Conservation (phyloP, 2,329 filamentous ascomycete genomes). For the Neopestalotiopsis rosae region DNA sequence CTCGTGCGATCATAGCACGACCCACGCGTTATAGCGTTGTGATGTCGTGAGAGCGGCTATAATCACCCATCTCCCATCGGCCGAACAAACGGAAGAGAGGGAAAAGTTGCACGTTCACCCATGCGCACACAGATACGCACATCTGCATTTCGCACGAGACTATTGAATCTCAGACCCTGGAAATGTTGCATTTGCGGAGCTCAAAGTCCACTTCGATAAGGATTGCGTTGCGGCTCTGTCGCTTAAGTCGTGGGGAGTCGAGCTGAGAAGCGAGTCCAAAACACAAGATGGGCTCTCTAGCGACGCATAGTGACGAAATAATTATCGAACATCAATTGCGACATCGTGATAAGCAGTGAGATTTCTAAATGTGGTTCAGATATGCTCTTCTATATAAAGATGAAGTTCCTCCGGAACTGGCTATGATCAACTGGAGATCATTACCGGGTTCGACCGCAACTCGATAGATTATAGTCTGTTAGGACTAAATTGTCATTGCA, state of each 20-base stretch:
- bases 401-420: background rate
- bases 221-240: background rate
- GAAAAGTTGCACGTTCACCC: background rate
- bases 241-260: background rate
- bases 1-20: background rate
- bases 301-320: background rate
- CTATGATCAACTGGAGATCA: background rate
- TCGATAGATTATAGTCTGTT: background rate
- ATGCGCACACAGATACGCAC: background rate
- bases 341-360: background rate
- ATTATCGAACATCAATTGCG: background rate
- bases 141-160: background rate
- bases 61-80: background rate
- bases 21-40: conserved; percentile 10
- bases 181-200: background rate
- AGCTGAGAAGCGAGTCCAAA: background rate
- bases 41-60: background rate
- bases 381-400: background rate
- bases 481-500: background rate
- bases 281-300: background rate
- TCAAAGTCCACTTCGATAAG: background rate
- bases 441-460: background rate
- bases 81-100: background rate
- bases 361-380: background rate
- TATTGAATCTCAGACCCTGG: background rate